A percentile compares a stretch with the other conserved stretches of the same genome.
Evolutionary conservation across 2,329 filamentous ascomycete genomes (phyloP).

Genomic region (Orbilia brochopaga): DNA sequence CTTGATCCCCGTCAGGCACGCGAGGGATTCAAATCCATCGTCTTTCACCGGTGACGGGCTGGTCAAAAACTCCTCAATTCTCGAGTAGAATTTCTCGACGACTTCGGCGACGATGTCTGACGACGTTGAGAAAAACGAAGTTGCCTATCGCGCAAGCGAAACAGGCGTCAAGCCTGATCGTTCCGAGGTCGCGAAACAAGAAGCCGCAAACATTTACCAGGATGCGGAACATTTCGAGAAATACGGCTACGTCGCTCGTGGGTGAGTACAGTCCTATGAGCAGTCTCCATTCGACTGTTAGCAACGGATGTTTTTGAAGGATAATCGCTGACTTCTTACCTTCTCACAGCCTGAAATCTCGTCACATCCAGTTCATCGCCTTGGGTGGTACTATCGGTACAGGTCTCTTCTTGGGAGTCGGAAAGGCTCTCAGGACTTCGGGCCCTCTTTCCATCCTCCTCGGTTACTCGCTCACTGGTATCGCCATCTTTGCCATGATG

Average conservation of each 20-base stretch:
- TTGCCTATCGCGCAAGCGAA: constrained; percentile 35
- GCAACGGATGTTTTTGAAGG: neutral
- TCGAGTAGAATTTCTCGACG: constrained; percentile 7
- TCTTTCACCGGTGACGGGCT: constrained; percentile 9
- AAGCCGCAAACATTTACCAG: constrained; percentile 38
- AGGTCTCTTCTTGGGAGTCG: constrained; percentile 73
- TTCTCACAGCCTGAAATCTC: constrained; percentile 51
- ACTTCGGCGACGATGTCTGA: constrained; percentile 34
- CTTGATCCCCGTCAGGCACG: constrained; percentile 3
- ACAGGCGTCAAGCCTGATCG: constrained; percentile 37
- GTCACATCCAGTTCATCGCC: constrained; percentile 54
- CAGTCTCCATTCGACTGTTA: neutral
- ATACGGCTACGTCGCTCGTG: constrained; percentile 53
- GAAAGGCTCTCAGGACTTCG: constrained; percentile 67
- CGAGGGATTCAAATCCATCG: neutral
- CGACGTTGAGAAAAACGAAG: constrained; percentile 45
- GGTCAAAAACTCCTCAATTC: constrained; percentile 22
- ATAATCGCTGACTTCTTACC: constrained; percentile 1
- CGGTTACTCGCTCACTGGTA: constrained; percentile 72
- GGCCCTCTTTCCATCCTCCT: constrained; percentile 72
- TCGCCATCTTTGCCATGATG: constrained; percentile 78
- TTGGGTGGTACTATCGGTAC: constrained; percentile 72
- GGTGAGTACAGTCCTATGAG: constrained; percentile 22
- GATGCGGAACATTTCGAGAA: constrained; percentile 51
- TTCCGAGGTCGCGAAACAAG: constrained; percentile 35